Conservation (phyloP, 768 basidiomycete species). For the Tylopilus rubrobrunneus region DNA sequence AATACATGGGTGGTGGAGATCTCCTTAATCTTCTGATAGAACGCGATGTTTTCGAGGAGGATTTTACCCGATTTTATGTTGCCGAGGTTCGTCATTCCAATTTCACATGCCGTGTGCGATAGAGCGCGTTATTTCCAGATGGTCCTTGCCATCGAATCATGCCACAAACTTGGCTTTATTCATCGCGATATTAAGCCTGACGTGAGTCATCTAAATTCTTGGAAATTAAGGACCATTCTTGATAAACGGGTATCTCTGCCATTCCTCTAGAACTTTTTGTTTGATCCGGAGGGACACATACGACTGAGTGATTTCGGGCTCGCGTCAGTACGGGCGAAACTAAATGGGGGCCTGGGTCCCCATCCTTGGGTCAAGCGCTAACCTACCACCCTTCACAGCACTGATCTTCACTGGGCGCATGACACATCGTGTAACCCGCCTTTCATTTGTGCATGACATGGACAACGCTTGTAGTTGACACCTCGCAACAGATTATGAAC, state of each 20-base stretch:
- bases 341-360: conserved; percentile 21
- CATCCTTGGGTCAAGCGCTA: conserved; percentile 12
- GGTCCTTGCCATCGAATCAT: conserved; percentile 90
- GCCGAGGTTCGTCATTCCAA: conserved; percentile 63
- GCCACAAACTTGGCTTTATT: conserved; percentile 93
- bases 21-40: conserved; percentile 94
- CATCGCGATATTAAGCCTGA: conserved; percentile 98
- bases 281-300: conserved; percentile 91
- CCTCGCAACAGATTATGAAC: conserved; percentile 74
- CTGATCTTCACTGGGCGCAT: conserved; percentile 95
- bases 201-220: conserved; percentile 42
- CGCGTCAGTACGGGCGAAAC: conserved; percentile 59
- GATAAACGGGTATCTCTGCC: conserved; percentile 22
- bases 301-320: conserved; percentile 94
- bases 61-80: conserved; percentile 89
- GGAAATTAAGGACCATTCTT: conserved; percentile 27
- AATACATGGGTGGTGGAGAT: conserved; percentile 97
- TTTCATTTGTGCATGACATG: conserved; percentile 3
- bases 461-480: conserved; percentile 11
- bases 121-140: conserved; percentile 53
- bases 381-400: conserved; percentile 42
- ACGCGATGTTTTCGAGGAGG: conserved; percentile 84
- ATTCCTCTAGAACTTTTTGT: conserved; percentile 80
- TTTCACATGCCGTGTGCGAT: conserved; percentile 18
- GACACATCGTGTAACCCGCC: conserved; percentile 74